A percentile compares a stretch with the other conserved stretches of the same genome.
Evolutionary conservation across 345 rosid genomes (phyloP).

Genomic region (Citrus medica): DNA sequence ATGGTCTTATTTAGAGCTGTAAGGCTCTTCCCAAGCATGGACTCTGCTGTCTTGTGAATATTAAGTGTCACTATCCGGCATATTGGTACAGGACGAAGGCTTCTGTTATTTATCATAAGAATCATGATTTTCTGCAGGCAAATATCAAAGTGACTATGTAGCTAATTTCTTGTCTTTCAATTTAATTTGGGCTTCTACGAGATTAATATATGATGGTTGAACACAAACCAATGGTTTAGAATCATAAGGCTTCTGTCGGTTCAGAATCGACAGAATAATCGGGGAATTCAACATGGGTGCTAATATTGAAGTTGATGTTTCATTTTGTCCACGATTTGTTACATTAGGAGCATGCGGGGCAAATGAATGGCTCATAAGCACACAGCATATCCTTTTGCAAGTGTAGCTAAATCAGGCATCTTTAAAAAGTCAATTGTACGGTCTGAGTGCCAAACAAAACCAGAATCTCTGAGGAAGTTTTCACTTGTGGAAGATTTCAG

Average conservation of each 20-base stretch:
- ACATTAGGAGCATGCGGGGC: not conserved
- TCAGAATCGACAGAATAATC: not conserved
- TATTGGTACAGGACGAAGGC: not conserved
- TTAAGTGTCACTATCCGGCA: not conserved
- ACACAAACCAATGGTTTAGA: not conserved
- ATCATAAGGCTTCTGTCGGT: not conserved
- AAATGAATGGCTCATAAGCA: not conserved
- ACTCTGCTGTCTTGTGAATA: not conserved
- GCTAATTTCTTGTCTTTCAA: not conserved
- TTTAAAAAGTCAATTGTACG: not conserved
- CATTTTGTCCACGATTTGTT: not conserved
- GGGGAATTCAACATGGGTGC: not conserved
- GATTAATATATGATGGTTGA: not conserved
- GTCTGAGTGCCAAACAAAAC: not conserved
- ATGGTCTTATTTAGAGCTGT: not conserved
- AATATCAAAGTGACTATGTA: not conserved
- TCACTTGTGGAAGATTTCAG: not conserved
- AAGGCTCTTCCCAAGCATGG: not conserved
- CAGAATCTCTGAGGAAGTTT: constrained; percentile 4
- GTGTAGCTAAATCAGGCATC: not conserved
- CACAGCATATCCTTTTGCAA: not conserved
- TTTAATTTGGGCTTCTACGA: not conserved
- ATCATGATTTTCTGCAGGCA: not conserved
- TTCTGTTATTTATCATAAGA: not conserved
- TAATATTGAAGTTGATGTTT: not conserved